Base-by-base conservation (phyloP, 352 stramenopile genomes). In the Globisporangium polare region DNA sequence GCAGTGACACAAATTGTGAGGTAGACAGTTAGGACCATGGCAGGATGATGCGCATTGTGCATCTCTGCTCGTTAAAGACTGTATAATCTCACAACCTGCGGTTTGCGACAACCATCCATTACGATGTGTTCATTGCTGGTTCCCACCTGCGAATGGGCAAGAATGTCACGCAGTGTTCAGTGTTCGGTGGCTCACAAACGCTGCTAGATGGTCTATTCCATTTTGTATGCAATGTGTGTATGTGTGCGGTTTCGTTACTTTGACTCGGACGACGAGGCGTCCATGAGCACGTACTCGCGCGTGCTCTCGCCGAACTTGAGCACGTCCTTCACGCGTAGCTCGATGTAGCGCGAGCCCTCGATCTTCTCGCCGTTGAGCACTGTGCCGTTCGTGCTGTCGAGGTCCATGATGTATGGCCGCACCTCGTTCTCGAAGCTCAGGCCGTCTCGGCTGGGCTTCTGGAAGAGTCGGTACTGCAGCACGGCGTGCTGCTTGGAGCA, bases 401-500 rank as follows among this genome's bases (percentile, higher is more conserved):
- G 80, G 75, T 99, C 97, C 89, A 99, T 95, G 43, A 99, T 77
- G 81, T 99, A 99, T 4, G 97, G 97, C 24, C 81, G 79, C 65
- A 95, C 83, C 27, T 90, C 71, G 49, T 83, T 80, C 58, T 76
- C 63, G 53, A 80, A 83, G 52, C 71, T 66, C 6, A 92, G 65
- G 0, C 83, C 80, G 54, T 90, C 79, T 10, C 72, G 64, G 27
- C 73, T 84, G 31, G 81, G 71, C 55, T 82, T 88, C 66, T 95
- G 81, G 51, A 84, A 89, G 53, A 94, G 67, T 20, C 93, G 80
- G 68, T 96, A 98, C 77, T 99, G 97, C 37, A 99, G 68, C 43
- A 99, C 97, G 1, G 96, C 96, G 72, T 99, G 97, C 80, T 99
- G 97, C 57, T 97, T 98, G 3, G 92, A 98, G 74, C 96, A 96